phyloP scores from a whole-genome alignment of 192 early-diverging fungal species.

The Entomortierella lignicola region DNA sequence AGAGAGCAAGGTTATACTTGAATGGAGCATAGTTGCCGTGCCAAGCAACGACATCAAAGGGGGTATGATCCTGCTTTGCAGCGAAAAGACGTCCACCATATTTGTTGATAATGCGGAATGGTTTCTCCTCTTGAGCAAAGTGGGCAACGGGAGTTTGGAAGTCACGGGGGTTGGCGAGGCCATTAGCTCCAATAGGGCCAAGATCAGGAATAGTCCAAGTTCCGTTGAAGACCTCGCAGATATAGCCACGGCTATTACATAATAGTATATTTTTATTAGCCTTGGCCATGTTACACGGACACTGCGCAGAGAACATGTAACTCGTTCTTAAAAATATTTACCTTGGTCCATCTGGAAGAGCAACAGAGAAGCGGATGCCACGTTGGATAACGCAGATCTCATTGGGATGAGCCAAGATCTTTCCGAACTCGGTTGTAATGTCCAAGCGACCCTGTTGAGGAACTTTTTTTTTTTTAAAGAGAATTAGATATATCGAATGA shows the following conservation, averaged over 20 bases:
- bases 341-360: conserved; percentile 80
- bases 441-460: conserved; percentile 93
- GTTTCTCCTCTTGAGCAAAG: conserved; percentile 68
- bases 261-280: background rate
- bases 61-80: conserved; percentile 82
- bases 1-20: conserved; percentile 90
- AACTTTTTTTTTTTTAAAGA: conserved; percentile 57
- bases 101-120: conserved; percentile 83
- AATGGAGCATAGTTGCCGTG: conserved; percentile 97
- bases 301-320: too few species aligned
- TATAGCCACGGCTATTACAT: conserved; percentile 80
- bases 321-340: conserved; percentile 16
- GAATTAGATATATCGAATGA: background rate
- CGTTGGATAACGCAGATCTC: conserved; percentile 96
- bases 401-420: conserved; percentile 82
- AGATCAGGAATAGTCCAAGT: conserved; percentile 97
- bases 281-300: background rate
- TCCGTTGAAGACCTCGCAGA: conserved; percentile 88
- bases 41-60: conserved; percentile 98
- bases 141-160: conserved; percentile 89
- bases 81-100: conserved; percentile 84
- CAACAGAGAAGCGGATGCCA: conserved; percentile 88
- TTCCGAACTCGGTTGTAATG: conserved; percentile 93
- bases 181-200: conserved; percentile 95
- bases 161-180: conserved; percentile 94